phyloP scores from a whole-genome alignment of 1,139 yeast genomes.

The Dujonia santamariae region DNA sequence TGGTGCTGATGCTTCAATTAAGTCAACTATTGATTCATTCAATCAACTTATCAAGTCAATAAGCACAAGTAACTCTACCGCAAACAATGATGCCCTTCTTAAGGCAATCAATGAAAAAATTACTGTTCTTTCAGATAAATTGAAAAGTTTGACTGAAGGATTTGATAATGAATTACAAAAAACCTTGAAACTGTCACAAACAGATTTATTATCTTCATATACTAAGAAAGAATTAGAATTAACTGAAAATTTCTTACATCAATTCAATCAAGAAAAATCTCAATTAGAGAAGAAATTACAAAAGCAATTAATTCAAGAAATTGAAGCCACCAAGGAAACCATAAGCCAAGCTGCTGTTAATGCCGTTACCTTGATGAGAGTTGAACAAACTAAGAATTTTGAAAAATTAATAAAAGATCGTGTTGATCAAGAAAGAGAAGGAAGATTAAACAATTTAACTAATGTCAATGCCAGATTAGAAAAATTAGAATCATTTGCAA shows the following conservation, averaged over 20 bases:
- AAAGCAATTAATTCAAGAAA: slow-evolving; percentile 58
- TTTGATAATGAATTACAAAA: slow-evolving; percentile 41
- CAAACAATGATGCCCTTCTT: slow-evolving; percentile 24
- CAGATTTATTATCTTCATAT: slow-evolving; percentile 55
- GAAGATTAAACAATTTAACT: slow-evolving; percentile 69
- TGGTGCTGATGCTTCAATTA: slow-evolving; percentile 43
- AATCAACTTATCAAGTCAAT: slow-evolving; percentile 52
- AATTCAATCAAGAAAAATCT: slow-evolving; percentile 52
- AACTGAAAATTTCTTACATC: slow-evolving; percentile 47
- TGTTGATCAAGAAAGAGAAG: slow-evolving; percentile 78
- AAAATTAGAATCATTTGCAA: slow-evolving; percentile 57
- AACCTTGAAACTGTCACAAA: slow-evolving; percentile 39
- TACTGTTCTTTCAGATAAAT: slow-evolving; percentile 27
- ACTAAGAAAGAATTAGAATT: slow-evolving; percentile 53
- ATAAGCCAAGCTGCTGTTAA: slow-evolving; percentile 74
- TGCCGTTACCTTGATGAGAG: slow-evolving; percentile 67
- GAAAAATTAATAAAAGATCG: slow-evolving; percentile 59
- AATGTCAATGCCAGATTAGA: slow-evolving; percentile 57
- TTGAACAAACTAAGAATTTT: slow-evolving; percentile 71
- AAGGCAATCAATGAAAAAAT: slow-evolving; percentile 32
- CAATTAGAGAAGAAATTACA: slow-evolving; percentile 64
- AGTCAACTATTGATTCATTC: slow-evolving; percentile 45
- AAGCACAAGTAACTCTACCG: slow-evolving; percentile 33
- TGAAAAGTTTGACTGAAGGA: slow-evolving; percentile 34
- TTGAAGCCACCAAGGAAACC: slow-evolving; percentile 67